Evolutionary conservation across 2,329 filamentous ascomycete species (phyloP).

Genomic region (Scytalidium lignicola): DNA sequence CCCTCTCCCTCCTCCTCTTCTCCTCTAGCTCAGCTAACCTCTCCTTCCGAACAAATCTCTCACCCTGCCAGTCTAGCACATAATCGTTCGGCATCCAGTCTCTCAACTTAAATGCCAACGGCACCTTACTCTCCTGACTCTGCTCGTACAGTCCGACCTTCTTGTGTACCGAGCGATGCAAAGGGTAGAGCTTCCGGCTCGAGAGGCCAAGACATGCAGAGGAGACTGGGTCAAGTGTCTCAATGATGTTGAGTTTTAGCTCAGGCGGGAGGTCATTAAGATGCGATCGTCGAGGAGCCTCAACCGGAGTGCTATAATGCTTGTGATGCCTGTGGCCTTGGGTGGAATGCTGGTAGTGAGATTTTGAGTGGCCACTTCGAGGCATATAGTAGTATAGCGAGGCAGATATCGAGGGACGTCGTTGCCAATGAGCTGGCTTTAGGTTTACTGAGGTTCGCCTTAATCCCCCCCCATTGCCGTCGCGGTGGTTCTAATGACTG

Average conservation of each 20-base stretch:
- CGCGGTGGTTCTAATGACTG: not conserved
- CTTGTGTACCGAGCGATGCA: slow-evolving; percentile 12
- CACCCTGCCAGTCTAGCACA: slow-evolving; percentile 12
- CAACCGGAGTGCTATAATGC: not conserved
- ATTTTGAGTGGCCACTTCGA: not conserved
- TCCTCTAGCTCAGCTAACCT: slow-evolving; percentile 4
- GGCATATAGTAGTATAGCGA: not conserved
- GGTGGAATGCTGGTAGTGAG: not conserved
- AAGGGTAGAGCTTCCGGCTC: slow-evolving; percentile 11
- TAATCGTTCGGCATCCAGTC: slow-evolving; percentile 11
- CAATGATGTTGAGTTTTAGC: slow-evolving; percentile 14
- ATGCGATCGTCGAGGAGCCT: not conserved
- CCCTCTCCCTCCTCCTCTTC: slow-evolving; percentile 6
- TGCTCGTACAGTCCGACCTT: slow-evolving; percentile 13
- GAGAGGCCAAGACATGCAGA: slow-evolving; percentile 15
- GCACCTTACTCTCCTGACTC: slow-evolving; percentile 4
- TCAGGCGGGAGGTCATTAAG: slow-evolving; percentile 14
- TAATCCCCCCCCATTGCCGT: not conserved
- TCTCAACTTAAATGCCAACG: slow-evolving; percentile 11
- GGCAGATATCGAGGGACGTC: not conserved
- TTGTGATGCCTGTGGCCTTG: not conserved
- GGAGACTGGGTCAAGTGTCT: slow-evolving; percentile 13
- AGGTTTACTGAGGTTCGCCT: not conserved
- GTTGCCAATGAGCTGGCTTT: not conserved
- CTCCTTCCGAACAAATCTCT: slow-evolving; percentile 13